These are phyloP conservation scores for Ministeria vibrans DNA, from an alignment of 78 protist genomes.

Conservation along the genomic window DNA sequence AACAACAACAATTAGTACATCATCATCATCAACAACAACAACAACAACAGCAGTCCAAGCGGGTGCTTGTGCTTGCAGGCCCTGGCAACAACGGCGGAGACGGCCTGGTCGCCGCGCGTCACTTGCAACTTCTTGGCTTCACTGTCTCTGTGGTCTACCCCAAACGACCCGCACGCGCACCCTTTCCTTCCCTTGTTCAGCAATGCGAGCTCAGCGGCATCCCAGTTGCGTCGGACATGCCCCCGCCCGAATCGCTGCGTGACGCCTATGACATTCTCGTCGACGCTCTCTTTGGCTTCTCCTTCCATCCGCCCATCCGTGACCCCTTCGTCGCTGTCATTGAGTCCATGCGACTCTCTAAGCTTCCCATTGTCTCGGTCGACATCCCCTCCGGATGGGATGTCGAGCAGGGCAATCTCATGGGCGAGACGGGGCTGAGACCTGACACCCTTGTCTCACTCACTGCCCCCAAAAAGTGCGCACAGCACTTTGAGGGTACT, in stretches of 20 bases:
- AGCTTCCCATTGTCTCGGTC: no score
- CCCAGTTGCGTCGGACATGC: no score
- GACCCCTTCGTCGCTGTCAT: no score
- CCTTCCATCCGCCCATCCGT: no score
- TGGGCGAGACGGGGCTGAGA: background rate
- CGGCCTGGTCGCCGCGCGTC: slow-evolving; percentile 70
- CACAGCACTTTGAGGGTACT: background rate
- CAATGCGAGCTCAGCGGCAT: no score
- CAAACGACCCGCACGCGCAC: background rate
- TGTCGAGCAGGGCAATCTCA: slow-evolving; percentile 5
- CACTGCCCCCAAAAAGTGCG: slow-evolving; percentile 18
- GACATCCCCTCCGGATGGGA: no score
- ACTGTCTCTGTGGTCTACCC: slow-evolving; percentile 22
- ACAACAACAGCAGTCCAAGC: background rate
- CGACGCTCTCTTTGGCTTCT: no score
- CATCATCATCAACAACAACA: background rate
- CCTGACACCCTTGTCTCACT: slow-evolving; percentile 24
- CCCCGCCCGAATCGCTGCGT: no score
- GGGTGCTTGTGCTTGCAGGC: slow-evolving; percentile 30
- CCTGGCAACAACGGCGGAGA: slow-evolving; percentile 75
- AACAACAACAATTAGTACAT: background rate
- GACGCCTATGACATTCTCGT: no score
- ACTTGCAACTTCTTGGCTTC: slow-evolving; percentile 23
- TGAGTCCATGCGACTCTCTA: no score
- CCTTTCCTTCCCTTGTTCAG: background rate